Evolutionary conservation across 2,329 filamentous ascomycete genomes (phyloP), one percentile per base, ranked within the genome.

Genomic region (Dendryphion nanum): DNA sequence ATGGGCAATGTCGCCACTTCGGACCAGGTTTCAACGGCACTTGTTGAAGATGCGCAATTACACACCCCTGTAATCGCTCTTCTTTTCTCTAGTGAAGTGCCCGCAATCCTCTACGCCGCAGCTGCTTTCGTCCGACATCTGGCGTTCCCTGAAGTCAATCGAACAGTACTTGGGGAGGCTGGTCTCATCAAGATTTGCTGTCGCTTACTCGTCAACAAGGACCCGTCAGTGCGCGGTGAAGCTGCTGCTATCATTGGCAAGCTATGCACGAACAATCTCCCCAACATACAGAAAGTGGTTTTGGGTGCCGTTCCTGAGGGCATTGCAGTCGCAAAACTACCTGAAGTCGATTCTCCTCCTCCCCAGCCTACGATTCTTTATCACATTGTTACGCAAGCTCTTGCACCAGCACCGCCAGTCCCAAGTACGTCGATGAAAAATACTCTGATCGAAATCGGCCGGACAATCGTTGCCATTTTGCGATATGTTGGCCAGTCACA

Each of bases 391-490:
- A 48, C 53, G 19, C 58, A 63, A 29, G 55, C 61, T 18, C 45
- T 63, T 4, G 47, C 45, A n/a, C 55, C 59, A 13, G 50, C 59
- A 2, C 47, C 43, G 14, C 59, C 63, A 18, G 19, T 65, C 3
- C 61, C 62, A 4, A 66, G 62, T 37, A 61, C 58, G n/a, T 42
- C 59, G 1, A 64, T 66, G 61, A 66, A 64, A 41, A 64, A 63
- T n/a, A 45, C 59, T n/a, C 56, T 52, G 45, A 53, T 66, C 21
- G 63, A 66, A 43, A 45, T 62, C 10, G 57, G 55, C 1, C 48
- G 58, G 1, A 54, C 51, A 5, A 52, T 64, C 4, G 45, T 64
- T n/a, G 45, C 51, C 14, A 54, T 59, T 5, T 40, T 61, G 6
- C 37, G 55, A 16, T 53, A 50, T 30, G 40, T 57, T 4, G 41